Evolutionary conservation across 352 stramenopile genomes (phyloP).

Genomic region (Pythium oligandrum): DNA sequence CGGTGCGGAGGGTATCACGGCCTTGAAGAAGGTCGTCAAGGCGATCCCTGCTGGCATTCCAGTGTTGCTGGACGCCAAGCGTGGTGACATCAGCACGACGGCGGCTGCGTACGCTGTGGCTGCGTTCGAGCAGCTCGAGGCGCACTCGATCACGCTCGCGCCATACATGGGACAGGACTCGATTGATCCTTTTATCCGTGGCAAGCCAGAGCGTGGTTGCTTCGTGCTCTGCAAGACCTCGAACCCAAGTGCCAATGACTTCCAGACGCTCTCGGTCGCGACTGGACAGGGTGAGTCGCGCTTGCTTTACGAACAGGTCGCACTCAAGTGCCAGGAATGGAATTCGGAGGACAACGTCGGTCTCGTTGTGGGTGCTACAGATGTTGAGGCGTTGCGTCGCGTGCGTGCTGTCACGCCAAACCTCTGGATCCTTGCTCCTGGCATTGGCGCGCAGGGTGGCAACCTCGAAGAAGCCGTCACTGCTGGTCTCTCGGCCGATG

Average conservation of each 20-base stretch:
- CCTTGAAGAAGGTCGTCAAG: constrained; percentile 89
- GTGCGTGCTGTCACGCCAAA: constrained; percentile 81
- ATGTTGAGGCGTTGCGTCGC: constrained; percentile 86
- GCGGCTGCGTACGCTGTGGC: constrained; percentile 94
- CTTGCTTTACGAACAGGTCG: constrained; percentile 89
- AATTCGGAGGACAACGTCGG: constrained; percentile 90
- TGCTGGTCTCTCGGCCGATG: constrained; percentile 77
- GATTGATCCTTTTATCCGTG: constrained; percentile 94
- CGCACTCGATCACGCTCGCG: constrained; percentile 95
- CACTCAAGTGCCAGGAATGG: constrained; percentile 87
- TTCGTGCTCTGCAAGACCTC: constrained; percentile 99
- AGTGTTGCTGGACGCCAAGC: constrained; percentile 97
- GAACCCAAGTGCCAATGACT: constrained; percentile 96
- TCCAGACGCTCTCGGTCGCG: constrained; percentile 83
- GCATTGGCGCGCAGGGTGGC: constrained; percentile 92
- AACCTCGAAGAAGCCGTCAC: constrained; percentile 88
- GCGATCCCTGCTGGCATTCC: constrained; percentile 90
- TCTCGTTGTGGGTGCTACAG: constrained; percentile 97
- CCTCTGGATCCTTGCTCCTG: constrained; percentile 97
- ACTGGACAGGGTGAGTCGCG: constrained; percentile 14
- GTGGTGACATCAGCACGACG: constrained; percentile 98
- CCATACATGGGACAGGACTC: constrained; percentile 99
- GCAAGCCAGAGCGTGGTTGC: constrained; percentile 79
- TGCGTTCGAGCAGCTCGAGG: constrained; percentile 90
- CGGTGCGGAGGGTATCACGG: constrained; percentile 81